These are phyloP conservation scores for Alternaria sp. DNA, from an alignment of 2,329 filamentous ascomycete species.

Conservation along the genomic window DNA sequence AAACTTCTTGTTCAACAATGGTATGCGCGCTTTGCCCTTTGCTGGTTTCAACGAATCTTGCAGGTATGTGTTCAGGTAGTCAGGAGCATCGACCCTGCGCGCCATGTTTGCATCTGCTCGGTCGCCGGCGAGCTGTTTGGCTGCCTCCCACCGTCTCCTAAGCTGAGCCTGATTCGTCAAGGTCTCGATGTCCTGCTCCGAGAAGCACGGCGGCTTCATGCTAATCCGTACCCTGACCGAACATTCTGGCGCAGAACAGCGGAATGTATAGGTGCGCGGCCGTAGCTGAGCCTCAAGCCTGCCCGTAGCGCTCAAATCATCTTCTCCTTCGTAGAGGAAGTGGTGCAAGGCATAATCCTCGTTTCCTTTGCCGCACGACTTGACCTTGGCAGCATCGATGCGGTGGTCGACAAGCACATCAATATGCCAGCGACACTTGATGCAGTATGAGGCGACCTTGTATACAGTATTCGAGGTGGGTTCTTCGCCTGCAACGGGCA, in stretches of 20 bases:
- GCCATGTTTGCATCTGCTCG: conserved; percentile 63
- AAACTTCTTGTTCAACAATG: conserved; percentile 69
- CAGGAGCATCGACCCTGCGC: conserved; percentile 63
- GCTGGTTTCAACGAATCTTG: conserved; percentile 63
- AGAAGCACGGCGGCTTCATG: conserved; percentile 63
- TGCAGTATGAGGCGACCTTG: conserved; percentile 68
- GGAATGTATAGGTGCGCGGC: conserved; percentile 56
- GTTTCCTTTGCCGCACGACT: conserved; percentile 56
- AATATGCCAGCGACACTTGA: conserved; percentile 68
- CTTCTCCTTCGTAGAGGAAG: conserved; percentile 53
- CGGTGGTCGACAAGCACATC: conserved; percentile 65
- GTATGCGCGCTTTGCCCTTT: conserved; percentile 63
- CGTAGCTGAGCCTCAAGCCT: conserved; percentile 30
- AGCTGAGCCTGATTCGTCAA: conserved; percentile 64
- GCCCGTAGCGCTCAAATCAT: conserved; percentile 17
- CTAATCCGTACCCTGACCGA: conserved; percentile 62
- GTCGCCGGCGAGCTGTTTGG: conserved; percentile 61
- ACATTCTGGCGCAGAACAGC: conserved; percentile 68
- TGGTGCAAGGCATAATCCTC: conserved; percentile 68
- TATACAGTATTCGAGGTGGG: conserved; percentile 56
- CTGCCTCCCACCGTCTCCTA: conserved; percentile 62
- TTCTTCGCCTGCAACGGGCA: conserved; percentile 55
- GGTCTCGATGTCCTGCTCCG: conserved; percentile 57
- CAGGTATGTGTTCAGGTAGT: conserved; percentile 67
- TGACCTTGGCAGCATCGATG: conserved; percentile 46